A percentile compares a stretch with the other conserved stretches of the same genome.
These are phyloP conservation scores for Monilinia vaccinii-corymbosi DNA, from an alignment of 2,329 filamentous ascomycete species.

Conservation along the genomic window DNA sequence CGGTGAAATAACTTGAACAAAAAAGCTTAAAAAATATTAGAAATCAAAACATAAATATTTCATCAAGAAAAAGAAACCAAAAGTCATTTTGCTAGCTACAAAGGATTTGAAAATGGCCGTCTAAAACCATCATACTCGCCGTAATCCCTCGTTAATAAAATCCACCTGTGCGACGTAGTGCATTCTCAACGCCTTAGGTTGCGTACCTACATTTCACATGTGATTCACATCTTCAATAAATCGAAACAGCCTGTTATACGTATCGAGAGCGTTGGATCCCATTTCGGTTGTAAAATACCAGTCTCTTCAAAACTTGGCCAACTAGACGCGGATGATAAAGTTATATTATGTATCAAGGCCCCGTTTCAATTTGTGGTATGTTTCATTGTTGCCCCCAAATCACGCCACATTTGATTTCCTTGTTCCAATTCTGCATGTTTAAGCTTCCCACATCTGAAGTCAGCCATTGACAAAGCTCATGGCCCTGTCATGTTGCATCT, in stretches of 20 bases:
- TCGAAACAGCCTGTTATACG: too few relatives aligned
- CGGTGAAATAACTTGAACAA: too few relatives aligned
- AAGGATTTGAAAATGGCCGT: not conserved
- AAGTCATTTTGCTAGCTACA: not conserved
- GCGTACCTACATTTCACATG: too few relatives aligned
- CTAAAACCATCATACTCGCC: too few relatives aligned
- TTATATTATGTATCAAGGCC: not conserved
- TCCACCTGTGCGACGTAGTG: too few relatives aligned
- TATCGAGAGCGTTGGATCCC: too few relatives aligned
- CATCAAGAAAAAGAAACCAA: too few relatives aligned
- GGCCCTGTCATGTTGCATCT: not conserved
- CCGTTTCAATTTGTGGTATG: not conserved
- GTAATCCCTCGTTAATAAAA: too few relatives aligned
- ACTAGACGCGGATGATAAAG: not conserved
- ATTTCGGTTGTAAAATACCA: not conserved
- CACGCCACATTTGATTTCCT: not conserved
- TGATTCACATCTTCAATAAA: too few relatives aligned
- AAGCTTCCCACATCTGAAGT: not conserved
- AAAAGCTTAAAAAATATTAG: too few relatives aligned
- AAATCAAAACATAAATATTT: too few relatives aligned
- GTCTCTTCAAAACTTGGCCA: not conserved
- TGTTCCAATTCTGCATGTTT: not conserved
- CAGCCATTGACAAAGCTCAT: not conserved
- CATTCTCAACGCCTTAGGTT: too few relatives aligned
- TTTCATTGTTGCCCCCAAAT: not conserved